Evolutionary conservation across 306 rosid species (phyloP).

Genomic region (Senna siamea): DNA sequence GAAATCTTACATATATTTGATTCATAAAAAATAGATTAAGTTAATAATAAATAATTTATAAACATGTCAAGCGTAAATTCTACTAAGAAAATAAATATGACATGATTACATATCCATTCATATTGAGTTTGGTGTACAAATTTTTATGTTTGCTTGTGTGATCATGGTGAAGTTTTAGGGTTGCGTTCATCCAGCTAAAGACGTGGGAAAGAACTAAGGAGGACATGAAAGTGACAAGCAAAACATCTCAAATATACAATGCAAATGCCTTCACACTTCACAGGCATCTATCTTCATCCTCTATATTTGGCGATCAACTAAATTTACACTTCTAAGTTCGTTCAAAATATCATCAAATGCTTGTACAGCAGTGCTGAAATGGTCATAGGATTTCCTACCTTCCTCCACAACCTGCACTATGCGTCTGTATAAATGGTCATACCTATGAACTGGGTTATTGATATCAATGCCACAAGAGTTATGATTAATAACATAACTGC

Average conservation of each 20-base stretch:
- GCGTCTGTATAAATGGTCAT: constrained; percentile 61
- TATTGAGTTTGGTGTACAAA: too few relatives aligned
- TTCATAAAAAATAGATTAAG: too few relatives aligned
- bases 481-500: constrained; percentile 52
- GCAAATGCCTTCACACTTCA: constrained; percentile 18
- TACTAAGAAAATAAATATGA: too few relatives aligned
- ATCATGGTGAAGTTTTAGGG: background rate
- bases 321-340: constrained; percentile 55
- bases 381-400: constrained; percentile 65
- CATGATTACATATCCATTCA: too few relatives aligned
- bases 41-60: background rate
- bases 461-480: constrained; percentile 51
- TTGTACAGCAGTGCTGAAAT: constrained; percentile 47
- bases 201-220: background rate
- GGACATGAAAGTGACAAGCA: background rate
- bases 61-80: too few relatives aligned
- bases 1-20: too few relatives aligned
- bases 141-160: background rate
- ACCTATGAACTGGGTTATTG: constrained; percentile 65
- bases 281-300: constrained; percentile 6
- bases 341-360: constrained; percentile 57
- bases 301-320: constrained; percentile 33
- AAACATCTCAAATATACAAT: background rate
- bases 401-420: constrained; percentile 73
- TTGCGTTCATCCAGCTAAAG: background rate